A percentile compares a stretch with the other conserved stretches of the same genome.
These are phyloP conservation scores for Magnaporthales sp. DNA, from an alignment of 2,329 filamentous ascomycete species.

Conservation along the genomic window DNA sequence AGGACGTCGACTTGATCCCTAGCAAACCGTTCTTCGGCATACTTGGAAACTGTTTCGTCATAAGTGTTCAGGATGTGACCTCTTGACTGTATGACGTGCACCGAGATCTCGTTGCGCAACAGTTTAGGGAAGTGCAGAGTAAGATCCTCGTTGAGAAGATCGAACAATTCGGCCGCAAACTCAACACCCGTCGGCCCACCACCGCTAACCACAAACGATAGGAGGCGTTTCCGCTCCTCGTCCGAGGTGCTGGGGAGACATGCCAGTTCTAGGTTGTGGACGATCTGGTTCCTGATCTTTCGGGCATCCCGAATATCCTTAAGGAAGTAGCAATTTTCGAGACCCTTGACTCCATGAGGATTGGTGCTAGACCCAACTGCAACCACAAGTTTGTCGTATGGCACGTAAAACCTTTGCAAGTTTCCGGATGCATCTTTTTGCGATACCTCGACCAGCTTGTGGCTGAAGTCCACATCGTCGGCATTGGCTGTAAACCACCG, in stretches of 20 bases:
- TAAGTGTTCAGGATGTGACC: constrained; percentile 97
- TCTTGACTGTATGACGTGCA: constrained; percentile 91
- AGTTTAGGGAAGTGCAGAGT: constrained; percentile 76
- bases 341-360: constrained; percentile 87
- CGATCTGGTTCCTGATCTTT: constrained; percentile 76
- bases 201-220: constrained; percentile 94
- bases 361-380: constrained; percentile 90
- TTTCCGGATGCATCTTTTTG: constrained; percentile 63
- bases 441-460: constrained; percentile 82
- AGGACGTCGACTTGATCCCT: constrained; percentile 87
- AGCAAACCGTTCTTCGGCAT: constrained; percentile 83
- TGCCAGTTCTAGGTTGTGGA: constrained; percentile 82
- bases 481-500: constrained; percentile 48
- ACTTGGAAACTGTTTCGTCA: constrained; percentile 86
- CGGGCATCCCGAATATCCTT: constrained; percentile 93
- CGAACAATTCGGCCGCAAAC: constrained; percentile 92
- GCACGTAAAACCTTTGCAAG: constrained; percentile 80
- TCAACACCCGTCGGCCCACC: constrained; percentile 96
- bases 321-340: constrained; percentile 89
- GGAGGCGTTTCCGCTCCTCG: constrained; percentile 73
- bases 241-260: constrained; percentile 90
- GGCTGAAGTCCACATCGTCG: constrained; percentile 82
- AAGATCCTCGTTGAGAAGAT: constrained; percentile 92
- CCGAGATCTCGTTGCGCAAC: constrained; percentile 93
- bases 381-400: constrained; percentile 93